A percentile compares a stretch with the other conserved stretches of the same genome.
Conservation (phyloP, 2,329 filamentous ascomycete genomes). For the Cladophialophora chaetospira region DNA sequence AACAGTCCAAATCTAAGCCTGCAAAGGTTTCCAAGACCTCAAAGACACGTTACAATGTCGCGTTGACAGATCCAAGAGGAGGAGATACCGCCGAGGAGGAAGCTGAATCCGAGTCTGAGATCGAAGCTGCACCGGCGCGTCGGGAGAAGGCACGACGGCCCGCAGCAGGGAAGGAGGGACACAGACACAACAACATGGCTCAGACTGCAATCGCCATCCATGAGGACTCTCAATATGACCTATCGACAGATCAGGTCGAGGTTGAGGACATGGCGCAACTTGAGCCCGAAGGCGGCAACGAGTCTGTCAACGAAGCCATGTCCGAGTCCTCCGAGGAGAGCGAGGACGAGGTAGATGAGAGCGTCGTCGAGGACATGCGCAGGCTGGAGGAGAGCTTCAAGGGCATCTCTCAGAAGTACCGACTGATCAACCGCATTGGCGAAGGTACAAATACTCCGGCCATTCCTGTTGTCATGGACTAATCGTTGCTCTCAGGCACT, state of each 20-base stretch:
- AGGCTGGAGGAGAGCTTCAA: conserved; percentile 80
- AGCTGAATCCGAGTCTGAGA: not conserved
- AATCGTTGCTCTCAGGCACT: conserved; percentile 64
- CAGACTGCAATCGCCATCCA: conserved; percentile 30
- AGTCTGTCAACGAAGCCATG: conserved; percentile 24
- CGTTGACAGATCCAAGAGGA: conserved; percentile 8
- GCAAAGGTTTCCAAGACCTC: conserved; percentile 11
- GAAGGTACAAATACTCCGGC: conserved; percentile 65
- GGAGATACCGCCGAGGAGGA: not conserved
- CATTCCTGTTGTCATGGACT: conserved; percentile 12
- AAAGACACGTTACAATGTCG: conserved; percentile 12
- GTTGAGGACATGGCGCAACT: conserved; percentile 4
- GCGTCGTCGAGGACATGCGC: conserved; percentile 81
- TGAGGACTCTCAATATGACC: conserved; percentile 25
- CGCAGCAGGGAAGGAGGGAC: conserved; percentile 16
- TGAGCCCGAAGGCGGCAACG: conserved; percentile 38
- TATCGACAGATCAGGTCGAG: conserved; percentile 4
- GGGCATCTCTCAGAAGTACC: conserved; percentile 79
- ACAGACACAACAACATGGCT: conserved; percentile 28
- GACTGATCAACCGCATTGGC: conserved; percentile 93
- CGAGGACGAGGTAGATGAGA: conserved; percentile 47
- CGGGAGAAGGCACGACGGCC: conserved; percentile 16
- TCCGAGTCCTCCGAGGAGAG: conserved; percentile 38
- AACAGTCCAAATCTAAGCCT: conserved; percentile 13
- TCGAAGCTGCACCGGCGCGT: conserved; percentile 13